phyloP scores from a whole-genome alignment of 768 basidiomycete species.

The Amanita molliuscula region DNA sequence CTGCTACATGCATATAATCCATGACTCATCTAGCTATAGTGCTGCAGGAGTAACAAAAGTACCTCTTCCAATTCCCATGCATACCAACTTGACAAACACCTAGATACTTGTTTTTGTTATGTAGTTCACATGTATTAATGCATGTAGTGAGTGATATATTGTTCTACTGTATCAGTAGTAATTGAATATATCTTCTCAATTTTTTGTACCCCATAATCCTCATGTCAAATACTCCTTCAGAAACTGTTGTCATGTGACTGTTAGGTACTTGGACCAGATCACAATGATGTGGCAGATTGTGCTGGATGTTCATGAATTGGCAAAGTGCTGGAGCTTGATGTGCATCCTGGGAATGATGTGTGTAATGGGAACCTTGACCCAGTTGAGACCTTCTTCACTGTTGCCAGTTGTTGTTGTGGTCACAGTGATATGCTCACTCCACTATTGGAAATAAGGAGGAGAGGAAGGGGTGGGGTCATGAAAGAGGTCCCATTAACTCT shows the following conservation, averaged over 20 bases:
- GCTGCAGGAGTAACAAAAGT: slow-evolving; percentile 39
- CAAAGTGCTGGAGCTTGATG: too few relatives aligned
- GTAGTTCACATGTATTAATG: background rate
- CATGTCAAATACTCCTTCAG: slow-evolving; percentile 3
- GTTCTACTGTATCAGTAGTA: too few relatives aligned
- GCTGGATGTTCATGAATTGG: background rate
- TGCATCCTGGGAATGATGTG: too few relatives aligned
- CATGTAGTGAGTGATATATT: background rate
- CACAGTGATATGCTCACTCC: too few relatives aligned
- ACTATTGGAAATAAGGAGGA: too few relatives aligned
- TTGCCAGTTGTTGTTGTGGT: too few relatives aligned
- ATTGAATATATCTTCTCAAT: too few relatives aligned
- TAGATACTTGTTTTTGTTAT: background rate
- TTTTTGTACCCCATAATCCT: too few relatives aligned
- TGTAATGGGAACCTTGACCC: too few relatives aligned
- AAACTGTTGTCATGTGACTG: background rate
- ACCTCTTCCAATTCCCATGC: slow-evolving; percentile 1
- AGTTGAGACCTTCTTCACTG: too few relatives aligned
- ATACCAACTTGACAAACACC: background rate
- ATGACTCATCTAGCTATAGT: slow-evolving; percentile 16
- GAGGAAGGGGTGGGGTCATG: too few relatives aligned
- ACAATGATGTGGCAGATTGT: background rate
- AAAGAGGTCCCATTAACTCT: too few relatives aligned
- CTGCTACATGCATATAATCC: slow-evolving; percentile 3
- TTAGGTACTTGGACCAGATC: background rate